Base-by-base conservation (phyloP, 148 eudicot species). In the Arbutus unedo region DNA sequence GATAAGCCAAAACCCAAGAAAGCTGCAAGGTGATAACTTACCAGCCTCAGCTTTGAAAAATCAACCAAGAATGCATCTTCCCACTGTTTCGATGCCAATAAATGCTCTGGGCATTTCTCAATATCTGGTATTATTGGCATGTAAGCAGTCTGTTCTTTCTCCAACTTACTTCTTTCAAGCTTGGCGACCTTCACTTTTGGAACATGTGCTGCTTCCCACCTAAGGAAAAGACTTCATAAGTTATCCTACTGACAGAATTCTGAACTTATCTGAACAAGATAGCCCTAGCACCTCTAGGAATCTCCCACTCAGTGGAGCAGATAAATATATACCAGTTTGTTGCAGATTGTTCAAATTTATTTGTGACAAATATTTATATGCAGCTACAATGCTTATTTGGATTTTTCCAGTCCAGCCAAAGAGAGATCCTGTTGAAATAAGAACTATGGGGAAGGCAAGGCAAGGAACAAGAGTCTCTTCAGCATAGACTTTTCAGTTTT, bases 81-180 rank as follows among this genome's bases (percentile, higher is more conserved):
- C 99, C 99, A 96, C 77, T 89, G 80, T 87, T 87, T 91, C 21
- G 77, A 81, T 16, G 97, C 98, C 87, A 88, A 77, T 18, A 96
- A 86, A 75, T 93, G 91, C 81, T 90, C 91, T 5, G 95, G 97
- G 85, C 97, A 96, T 82, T 90, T 87, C 48, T 85, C 89, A 81
- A 96, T 90, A 84, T 90, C 94, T 81, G 99, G 98, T 83, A 96
- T 94, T 50, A 82, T 84, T 23, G 99, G 98, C 95, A 96, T 96
- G 87, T 96, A 96, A 44, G 81, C 87, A 79, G 91, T 93, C 87
- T 96, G 99, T 80, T 93, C 94, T 83, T 85, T 89, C 49, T 76
- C 85, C 44, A 88, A 9, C 86, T 85, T 91, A 62, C 82, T 90
- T 74, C 82, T 83, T 77, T 89, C 87, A 62, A 90, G 89, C 88